Percentiles rank a stretch among this genome's conserved stretches.
Conservation (phyloP, 495 filamentous ascomycete species). For the Aspergillus conjunctus region DNA sequence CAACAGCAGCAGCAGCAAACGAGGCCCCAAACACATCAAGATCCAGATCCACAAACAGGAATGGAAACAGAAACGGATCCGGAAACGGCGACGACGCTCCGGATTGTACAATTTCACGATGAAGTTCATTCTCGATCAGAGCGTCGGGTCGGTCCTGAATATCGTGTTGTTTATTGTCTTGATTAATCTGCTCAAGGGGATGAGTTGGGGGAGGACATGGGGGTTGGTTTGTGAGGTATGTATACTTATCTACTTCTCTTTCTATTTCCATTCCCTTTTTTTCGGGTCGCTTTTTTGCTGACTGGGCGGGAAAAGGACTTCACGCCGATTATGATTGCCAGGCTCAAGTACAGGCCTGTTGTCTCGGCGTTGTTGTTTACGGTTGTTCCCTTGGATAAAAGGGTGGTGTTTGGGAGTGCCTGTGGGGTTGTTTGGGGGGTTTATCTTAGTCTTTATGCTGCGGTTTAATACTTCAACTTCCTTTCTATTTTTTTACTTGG, state of each 20-base stretch:
- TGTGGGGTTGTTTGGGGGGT: conserved; percentile 86
- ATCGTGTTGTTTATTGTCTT: conserved; percentile 71
- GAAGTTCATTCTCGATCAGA: conserved; percentile 86
- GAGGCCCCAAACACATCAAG: no score
- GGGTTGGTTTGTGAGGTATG: conserved; percentile 43
- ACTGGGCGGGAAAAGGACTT: conserved; percentile 56
- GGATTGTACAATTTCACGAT: conserved; percentile 66
- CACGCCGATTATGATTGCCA: conserved; percentile 68
- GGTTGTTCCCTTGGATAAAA: conserved; percentile 72
- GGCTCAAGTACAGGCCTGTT: conserved; percentile 82
- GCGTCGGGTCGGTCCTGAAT: conserved; percentile 72
- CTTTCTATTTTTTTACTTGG: conserved; percentile 4
- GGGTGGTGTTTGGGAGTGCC: conserved; percentile 75
- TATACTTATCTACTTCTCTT: conserved; percentile 11
- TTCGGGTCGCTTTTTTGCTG: not conserved
- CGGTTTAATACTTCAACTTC: conserved; percentile 29
- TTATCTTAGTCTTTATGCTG: conserved; percentile 74
- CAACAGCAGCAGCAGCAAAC: no score
- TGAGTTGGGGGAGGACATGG: conserved; percentile 27
- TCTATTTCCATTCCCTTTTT: conserved; percentile 12
- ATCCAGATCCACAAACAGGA: no score
- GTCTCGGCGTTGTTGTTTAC: conserved; percentile 79
- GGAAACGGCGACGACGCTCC: conserved; percentile 27
- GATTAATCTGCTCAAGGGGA: conserved; percentile 57
- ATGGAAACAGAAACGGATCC: conserved; percentile 38